Conservation (phyloP, 1,284 basidiomycete species). For the Agaricales sp. region DNA sequence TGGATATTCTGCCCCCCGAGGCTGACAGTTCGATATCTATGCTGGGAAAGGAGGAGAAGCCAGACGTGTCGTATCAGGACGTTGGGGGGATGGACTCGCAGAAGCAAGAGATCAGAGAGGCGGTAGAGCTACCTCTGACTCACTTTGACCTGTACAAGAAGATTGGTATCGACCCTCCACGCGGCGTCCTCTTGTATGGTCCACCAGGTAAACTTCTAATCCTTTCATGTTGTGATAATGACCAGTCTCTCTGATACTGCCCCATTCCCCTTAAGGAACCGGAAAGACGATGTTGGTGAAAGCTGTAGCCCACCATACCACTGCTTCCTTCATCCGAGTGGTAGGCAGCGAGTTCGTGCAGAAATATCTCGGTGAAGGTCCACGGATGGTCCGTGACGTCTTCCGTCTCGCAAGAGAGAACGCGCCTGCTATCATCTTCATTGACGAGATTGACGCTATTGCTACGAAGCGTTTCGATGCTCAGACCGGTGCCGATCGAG, state of each 20-base stretch:
- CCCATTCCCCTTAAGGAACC: constrained; percentile 58
- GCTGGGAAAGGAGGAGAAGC: constrained; percentile 89
- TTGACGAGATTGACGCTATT: constrained; percentile 99
- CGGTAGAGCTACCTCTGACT: constrained; percentile 95
- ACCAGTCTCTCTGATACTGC: not conserved
- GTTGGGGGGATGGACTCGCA: constrained; percentile 97
- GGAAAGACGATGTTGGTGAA: constrained; percentile 99
- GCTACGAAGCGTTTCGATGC: constrained; percentile 99
- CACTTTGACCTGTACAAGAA: constrained; percentile 99
- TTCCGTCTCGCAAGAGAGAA: constrained; percentile 98
- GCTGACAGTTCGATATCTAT: constrained; percentile 96
- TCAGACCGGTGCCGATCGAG: constrained; percentile 97
- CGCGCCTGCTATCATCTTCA: constrained; percentile 97
- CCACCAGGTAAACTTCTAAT: constrained; percentile 60
- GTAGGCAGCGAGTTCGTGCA: constrained; percentile 99
- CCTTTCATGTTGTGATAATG: not conserved
- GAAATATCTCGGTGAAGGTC: constrained; percentile 98
- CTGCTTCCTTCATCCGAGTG: constrained; percentile 95
- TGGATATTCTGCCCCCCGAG: constrained; percentile 97
- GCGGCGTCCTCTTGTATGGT: constrained; percentile 89
- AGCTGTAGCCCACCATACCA: constrained; percentile 96
- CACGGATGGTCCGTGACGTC: constrained; percentile 99
- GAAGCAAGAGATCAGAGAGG: constrained; percentile 99
- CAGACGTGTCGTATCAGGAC: constrained; percentile 83
- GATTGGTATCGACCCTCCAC: constrained; percentile 98